phyloP scores from a whole-genome alignment of 768 basidiomycete species.

The Cystofilobasidium capitatum region DNA sequence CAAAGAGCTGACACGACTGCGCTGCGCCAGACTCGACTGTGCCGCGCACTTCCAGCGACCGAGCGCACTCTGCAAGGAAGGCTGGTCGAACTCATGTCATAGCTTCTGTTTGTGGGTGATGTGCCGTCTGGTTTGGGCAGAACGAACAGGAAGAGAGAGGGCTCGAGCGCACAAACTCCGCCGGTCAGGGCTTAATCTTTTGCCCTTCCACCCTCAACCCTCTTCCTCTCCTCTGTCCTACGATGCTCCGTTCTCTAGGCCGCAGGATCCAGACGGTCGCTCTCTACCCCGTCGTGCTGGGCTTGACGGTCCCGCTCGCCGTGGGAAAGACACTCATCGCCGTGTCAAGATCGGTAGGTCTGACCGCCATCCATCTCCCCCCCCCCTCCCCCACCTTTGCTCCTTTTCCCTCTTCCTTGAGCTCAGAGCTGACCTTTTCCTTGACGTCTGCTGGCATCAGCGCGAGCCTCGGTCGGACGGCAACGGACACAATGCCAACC shows the following conservation, averaged over 20 bases:
- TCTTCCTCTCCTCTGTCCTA: not conserved
- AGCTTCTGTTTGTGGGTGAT: too few species aligned
- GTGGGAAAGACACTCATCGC: not conserved
- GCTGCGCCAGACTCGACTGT: too few species aligned
- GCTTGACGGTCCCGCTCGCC: not conserved
- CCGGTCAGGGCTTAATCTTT: not conserved
- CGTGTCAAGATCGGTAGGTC: not conserved
- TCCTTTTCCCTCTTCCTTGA: not conserved
- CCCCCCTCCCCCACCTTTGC: not conserved
- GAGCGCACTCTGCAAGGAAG: too few species aligned
- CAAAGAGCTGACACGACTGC: too few species aligned
- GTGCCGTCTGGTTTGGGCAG: too few species aligned
- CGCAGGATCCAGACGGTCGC: not conserved
- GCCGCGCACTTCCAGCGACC: too few species aligned
- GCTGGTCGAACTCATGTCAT: too few species aligned
- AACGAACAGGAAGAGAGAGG: too few species aligned
- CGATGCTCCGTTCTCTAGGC: not conserved
- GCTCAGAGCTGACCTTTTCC: not conserved
- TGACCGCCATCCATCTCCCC: too few species aligned
- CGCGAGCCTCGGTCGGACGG: too few species aligned
- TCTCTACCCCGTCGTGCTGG: not conserved
- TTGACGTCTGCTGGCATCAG: not conserved
- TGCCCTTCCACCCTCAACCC: not conserved
- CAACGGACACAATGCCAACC: too few species aligned
- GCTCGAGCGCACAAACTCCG: too few species aligned